phyloP scores from a whole-genome alignment of 148 eudicot genomes.

The Beta vulgaris region DNA sequence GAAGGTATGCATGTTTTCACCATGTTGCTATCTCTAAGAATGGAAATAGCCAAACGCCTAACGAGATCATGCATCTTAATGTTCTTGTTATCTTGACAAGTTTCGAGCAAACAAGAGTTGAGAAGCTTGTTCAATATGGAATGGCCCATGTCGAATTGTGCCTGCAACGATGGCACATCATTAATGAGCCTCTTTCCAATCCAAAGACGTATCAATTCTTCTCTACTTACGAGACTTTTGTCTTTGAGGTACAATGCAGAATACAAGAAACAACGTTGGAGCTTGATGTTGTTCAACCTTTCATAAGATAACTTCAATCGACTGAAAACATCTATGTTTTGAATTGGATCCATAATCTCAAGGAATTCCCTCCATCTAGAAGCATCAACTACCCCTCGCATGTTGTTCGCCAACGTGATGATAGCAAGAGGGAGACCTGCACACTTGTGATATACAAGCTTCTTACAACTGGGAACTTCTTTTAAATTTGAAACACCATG shows the following conservation, averaged over 20 bases:
- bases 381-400: constrained; percentile 8
- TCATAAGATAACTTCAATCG: constrained; percentile 15
- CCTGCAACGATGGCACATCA: constrained; percentile 17
- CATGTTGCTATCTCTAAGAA: too few species aligned
- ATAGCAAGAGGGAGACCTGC: constrained; percentile 29
- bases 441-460: constrained; percentile 9
- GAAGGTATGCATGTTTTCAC: too few species aligned
- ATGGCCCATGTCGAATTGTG: constrained; percentile 23
- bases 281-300: background rate
- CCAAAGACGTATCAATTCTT: constrained; percentile 24
- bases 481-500: background rate
- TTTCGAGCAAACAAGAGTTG: constrained; percentile 21
- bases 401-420: constrained; percentile 3
- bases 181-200: constrained; percentile 21
- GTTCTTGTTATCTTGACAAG: background rate
- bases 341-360: background rate
- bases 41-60: too few species aligned
- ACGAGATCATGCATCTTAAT: background rate
- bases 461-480: background rate
- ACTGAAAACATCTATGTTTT: background rate
- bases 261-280: constrained; percentile 18
- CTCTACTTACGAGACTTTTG: constrained; percentile 12
- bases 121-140: constrained; percentile 20
- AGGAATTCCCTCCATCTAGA: constrained; percentile 10
- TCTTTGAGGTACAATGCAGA: constrained; percentile 21